Evolutionary conservation across 169 alveolate species (phyloP).

Genomic region (Plasmodium fragile): DNA sequence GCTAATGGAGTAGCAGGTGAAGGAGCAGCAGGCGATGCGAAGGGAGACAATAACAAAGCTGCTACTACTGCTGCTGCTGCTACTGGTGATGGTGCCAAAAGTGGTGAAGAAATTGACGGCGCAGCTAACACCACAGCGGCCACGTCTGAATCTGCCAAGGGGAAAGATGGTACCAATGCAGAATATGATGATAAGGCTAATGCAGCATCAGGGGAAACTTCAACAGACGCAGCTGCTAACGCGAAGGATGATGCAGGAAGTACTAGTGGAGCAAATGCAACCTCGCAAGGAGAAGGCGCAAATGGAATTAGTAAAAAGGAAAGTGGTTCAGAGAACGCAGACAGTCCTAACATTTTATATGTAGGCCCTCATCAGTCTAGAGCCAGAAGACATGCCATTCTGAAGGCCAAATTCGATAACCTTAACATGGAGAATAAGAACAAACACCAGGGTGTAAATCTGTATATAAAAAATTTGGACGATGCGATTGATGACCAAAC

Average conservation of each 20-base stretch:
- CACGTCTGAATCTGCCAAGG: constrained; percentile 19
- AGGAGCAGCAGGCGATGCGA: not conserved
- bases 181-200: constrained; percentile 1
- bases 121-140: not conserved
- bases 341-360: constrained; percentile 77
- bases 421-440: constrained; percentile 80
- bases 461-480: constrained; percentile 94
- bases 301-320: constrained; percentile 11
- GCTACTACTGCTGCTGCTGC: not conserved
- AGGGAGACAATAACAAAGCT: not conserved
- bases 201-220: not conserved
- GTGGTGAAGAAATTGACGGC: constrained; percentile 1
- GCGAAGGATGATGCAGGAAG: not conserved
- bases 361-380: constrained; percentile 93
- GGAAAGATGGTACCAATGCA: not conserved
- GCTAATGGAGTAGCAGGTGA: not conserved
- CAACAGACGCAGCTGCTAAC: not conserved
- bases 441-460: constrained; percentile 90
- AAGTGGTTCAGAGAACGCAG: constrained; percentile 8
- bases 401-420: constrained; percentile 90
- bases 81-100: not conserved
- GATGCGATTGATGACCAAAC: constrained; percentile 91
- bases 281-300: not conserved
- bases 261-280: not conserved
- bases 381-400: constrained; percentile 91